These are phyloP conservation scores for Ophiostoma ulmi DNA, from an alignment of 2,329 filamentous ascomycete species.

Conservation along the genomic window DNA sequence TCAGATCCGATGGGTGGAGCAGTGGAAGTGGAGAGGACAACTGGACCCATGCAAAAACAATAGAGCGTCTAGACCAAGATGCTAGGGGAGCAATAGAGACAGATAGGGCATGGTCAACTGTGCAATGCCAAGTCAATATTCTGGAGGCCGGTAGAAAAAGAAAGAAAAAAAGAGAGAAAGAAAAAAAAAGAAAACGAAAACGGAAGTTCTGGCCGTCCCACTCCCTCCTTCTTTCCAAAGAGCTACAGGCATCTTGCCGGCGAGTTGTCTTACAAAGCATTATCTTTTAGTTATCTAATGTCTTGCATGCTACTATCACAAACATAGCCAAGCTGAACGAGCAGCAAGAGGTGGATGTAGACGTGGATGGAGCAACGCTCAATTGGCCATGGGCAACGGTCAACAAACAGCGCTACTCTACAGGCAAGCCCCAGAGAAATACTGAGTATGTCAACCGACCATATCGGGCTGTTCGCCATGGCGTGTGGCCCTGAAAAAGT, in stretches of 20 bases:
- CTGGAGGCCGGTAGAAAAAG: not conserved
- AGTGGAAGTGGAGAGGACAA: not conserved
- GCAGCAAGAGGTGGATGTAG: not conserved
- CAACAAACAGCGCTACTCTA: not conserved
- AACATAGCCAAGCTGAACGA: not conserved
- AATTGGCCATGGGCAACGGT: not conserved
- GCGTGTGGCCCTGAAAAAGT: too few species aligned
- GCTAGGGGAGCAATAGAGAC: not conserved
- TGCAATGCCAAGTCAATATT: conserved; percentile 13
- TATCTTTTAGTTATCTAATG: not conserved
- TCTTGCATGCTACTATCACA: too few species aligned
- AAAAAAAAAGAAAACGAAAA: not conserved
- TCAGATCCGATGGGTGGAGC: conserved; percentile 3
- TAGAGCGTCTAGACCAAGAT: too few species aligned
- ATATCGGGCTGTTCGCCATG: too few species aligned
- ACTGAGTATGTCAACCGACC: too few species aligned
- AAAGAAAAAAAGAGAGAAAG: not conserved
- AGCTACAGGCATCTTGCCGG: not conserved
- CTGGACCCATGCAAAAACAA: not conserved
- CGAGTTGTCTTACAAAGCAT: not conserved
- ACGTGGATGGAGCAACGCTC: not conserved
- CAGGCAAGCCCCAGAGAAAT: too few species aligned
- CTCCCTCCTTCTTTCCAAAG: not conserved
- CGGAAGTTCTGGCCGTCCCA: not conserved
- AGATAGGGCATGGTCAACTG: not conserved